phyloP scores from a whole-genome alignment of 257 asterid species.

The Solanum chiquidenum region DNA sequence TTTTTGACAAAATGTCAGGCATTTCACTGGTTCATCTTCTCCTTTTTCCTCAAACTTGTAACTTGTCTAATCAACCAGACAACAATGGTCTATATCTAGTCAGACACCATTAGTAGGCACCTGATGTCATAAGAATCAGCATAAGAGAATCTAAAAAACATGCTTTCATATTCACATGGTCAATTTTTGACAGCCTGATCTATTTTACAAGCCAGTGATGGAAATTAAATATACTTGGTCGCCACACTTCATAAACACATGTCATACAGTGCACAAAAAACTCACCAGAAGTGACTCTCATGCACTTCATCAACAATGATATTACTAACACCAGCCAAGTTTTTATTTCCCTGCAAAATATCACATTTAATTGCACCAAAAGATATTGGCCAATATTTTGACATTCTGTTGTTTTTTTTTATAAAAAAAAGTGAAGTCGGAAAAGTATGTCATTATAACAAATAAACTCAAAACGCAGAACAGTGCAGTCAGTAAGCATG shows the following conservation, averaged over 20 bases:
- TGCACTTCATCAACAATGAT: slow-evolving; percentile 97
- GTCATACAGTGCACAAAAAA: slow-evolving; percentile 1
- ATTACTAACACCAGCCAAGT: slow-evolving; percentile 73
- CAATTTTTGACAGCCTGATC: background rate
- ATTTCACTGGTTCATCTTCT: background rate
- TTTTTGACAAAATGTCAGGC: background rate
- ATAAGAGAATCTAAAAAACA: background rate
- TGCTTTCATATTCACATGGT: background rate
- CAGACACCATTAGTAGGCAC: background rate
- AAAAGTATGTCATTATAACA: background rate
- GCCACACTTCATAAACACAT: background rate
- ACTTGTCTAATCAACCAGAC: background rate
- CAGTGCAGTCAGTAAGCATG: background rate
- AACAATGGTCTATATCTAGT: background rate
- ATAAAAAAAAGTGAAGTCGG: background rate
- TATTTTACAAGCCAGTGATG: background rate
- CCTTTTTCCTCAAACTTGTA: background rate
- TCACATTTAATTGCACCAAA: slow-evolving; percentile 4
- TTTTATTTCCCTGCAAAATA: slow-evolving; percentile 72
- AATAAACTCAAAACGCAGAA: background rate
- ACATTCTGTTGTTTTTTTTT: background rate
- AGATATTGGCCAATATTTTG: background rate
- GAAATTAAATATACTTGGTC: background rate
- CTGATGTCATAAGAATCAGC: background rate
- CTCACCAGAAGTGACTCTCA: slow-evolving; percentile 93